Conservation (phyloP, 1,284 basidiomycete genomes). For the Ceratobasidium sp. region DNA sequence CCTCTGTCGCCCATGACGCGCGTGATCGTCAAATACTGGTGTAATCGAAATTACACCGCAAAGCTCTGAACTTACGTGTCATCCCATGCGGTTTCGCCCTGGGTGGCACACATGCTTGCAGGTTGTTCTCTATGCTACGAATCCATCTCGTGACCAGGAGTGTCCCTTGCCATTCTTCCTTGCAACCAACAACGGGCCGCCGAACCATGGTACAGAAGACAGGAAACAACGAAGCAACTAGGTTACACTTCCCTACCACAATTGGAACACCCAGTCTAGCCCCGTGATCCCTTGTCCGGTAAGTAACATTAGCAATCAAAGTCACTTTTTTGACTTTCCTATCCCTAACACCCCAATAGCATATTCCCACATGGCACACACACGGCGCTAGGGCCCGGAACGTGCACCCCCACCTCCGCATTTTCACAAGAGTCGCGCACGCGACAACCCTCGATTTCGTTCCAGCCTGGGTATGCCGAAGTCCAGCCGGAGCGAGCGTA, state of each 20-base stretch:
- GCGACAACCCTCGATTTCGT: constrained; percentile 18
- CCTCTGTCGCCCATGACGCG: neutral
- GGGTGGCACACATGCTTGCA: neutral
- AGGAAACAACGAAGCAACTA: too few relatives aligned
- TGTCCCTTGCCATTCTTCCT: too few relatives aligned
- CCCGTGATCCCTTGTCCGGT: neutral
- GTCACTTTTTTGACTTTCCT: neutral
- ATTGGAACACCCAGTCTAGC: neutral
- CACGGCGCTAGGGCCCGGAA: neutral
- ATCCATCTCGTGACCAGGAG: too few relatives aligned
- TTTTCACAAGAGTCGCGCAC: constrained; percentile 14
- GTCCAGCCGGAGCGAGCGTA: constrained; percentile 28
- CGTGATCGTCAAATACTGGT: neutral
- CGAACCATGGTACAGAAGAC: too few relatives aligned
- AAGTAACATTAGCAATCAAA: neutral
- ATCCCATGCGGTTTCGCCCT: constrained; percentile 10
- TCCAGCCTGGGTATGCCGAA: too few relatives aligned
- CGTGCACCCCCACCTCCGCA: constrained; percentile 1
- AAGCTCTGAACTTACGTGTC: constrained; percentile 9
- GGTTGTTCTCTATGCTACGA: neutral
- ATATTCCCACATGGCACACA: neutral
- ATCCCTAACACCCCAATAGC: neutral
- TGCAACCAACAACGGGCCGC: neutral
- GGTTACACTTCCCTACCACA: too few relatives aligned
- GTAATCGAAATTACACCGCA: neutral